Conservation (phyloP, 306 rosid genomes). For the Fragaria nilgerrensis region DNA sequence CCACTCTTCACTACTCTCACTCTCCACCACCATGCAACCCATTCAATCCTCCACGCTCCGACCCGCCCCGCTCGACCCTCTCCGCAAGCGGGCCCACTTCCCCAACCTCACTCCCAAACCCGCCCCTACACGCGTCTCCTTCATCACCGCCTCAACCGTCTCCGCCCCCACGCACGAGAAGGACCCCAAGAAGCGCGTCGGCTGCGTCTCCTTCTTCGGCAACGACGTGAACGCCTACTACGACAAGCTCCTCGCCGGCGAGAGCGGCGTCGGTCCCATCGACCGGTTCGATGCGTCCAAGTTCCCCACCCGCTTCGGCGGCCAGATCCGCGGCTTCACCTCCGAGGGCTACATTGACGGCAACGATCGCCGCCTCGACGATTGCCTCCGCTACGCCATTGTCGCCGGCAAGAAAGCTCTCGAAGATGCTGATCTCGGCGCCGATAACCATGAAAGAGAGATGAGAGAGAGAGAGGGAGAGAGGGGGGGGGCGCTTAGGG, state of each 20-base stretch:
- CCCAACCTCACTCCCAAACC: no score
- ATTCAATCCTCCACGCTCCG: no score
- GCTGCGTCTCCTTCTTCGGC: slow-evolving; percentile 85
- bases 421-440: slow-evolving; percentile 71
- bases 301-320: slow-evolving; percentile 90
- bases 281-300: slow-evolving; percentile 91
- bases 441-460: no score
- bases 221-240: slow-evolving; percentile 72
- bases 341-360: slow-evolving; percentile 89
- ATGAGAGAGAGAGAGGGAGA: no score
- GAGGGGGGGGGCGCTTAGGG: no score
- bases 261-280: slow-evolving; percentile 73
- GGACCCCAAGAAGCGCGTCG: slow-evolving; percentile 95
- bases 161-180: slow-evolving; percentile 76
- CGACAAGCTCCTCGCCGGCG: slow-evolving; percentile 81
- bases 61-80: no score
- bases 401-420: slow-evolving; percentile 95
- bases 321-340: slow-evolving; percentile 86
- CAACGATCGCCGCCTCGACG: no score
- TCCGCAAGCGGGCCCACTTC: no score
- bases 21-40: no score
- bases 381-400: slow-evolving; percentile 85
- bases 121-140: slow-evolving; percentile 30
- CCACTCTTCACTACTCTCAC: no score
- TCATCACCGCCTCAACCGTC: slow-evolving; percentile 43